These are phyloP conservation scores for Fusarium udum DNA, from an alignment of 2,329 filamentous ascomycete genomes.

Conservation along the genomic window DNA sequence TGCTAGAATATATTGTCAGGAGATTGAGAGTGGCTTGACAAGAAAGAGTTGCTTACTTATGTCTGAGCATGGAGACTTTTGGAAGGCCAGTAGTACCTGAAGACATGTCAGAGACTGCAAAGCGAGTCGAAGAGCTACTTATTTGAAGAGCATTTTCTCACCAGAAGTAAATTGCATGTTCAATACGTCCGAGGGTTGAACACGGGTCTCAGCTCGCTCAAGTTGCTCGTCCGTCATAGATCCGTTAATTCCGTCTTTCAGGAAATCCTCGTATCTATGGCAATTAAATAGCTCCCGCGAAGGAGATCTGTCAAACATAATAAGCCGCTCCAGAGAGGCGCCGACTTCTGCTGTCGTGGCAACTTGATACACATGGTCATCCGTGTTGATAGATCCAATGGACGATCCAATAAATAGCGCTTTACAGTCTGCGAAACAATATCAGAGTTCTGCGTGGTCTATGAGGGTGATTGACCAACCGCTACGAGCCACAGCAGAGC, in stretches of 20 bases:
- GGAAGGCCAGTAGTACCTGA: neutral
- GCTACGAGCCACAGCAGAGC: neutral
- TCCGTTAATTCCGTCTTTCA: neutral
- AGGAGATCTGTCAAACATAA: neutral
- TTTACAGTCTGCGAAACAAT: neutral
- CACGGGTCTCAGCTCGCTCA: neutral
- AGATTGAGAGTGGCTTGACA: rapidly evolving
- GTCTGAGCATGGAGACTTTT: neutral
- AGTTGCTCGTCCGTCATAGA: neutral
- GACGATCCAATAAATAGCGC: neutral
- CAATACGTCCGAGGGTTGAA: neutral
- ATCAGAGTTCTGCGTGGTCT: neutral
- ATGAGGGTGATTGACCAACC: neutral
- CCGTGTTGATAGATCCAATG: neutral
- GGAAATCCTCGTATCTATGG: neutral
- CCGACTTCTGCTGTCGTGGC: neutral
- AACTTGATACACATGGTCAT: neutral
- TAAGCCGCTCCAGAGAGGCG: neutral
- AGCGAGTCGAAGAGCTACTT: neutral
- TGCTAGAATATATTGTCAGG: neutral
- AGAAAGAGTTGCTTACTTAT: neutral
- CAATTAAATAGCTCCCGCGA: neutral
- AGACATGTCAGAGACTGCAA: rapidly evolving
- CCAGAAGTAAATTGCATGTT: neutral
- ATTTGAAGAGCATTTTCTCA: rapidly evolving